These are phyloP conservation scores for Pichia nanzhaoensis DNA, from an alignment of 805 yeast genomes.

Conservation along the genomic window DNA sequence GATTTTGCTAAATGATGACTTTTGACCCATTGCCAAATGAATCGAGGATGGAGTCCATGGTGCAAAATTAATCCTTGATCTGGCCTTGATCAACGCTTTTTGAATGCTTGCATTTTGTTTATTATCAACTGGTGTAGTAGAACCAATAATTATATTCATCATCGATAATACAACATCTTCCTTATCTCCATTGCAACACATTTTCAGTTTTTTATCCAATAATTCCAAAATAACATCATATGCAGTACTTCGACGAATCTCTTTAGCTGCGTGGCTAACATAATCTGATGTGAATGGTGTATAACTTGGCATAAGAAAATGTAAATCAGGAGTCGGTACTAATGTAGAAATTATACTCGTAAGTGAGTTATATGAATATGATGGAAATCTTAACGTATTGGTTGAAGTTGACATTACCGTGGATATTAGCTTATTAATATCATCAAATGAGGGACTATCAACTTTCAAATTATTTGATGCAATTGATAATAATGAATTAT, in stretches of 20 bases:
- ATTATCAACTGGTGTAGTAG: constrained; percentile 14
- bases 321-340: constrained; percentile 80
- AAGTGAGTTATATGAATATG: constrained; percentile 81
- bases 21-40: constrained; percentile 69
- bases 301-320: constrained; percentile 65
- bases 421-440: constrained; percentile 80
- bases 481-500: constrained; percentile 70
- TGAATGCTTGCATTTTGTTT: constrained; percentile 35
- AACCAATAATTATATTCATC: constrained; percentile 63
- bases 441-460: constrained; percentile 59
- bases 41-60: constrained; percentile 82
- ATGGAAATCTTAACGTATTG: constrained; percentile 76
- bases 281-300: constrained; percentile 70
- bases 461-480: constrained; percentile 57
- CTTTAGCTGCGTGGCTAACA: constrained; percentile 36
- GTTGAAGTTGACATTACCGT: constrained; percentile 80
- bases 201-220: constrained; percentile 66
- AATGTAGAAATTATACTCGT: constrained; percentile 76
- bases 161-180: constrained; percentile 51
- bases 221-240: constrained; percentile 82
- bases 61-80: constrained; percentile 64
- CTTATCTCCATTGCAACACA: constrained; percentile 46
- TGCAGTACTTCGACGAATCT: constrained; percentile 62
- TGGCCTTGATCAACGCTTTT: constrained; percentile 49
- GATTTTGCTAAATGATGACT: constrained; percentile 48